Evolutionary conservation across 305 asterid species (phyloP).

Genomic region (Solanum hybrid): DNA sequence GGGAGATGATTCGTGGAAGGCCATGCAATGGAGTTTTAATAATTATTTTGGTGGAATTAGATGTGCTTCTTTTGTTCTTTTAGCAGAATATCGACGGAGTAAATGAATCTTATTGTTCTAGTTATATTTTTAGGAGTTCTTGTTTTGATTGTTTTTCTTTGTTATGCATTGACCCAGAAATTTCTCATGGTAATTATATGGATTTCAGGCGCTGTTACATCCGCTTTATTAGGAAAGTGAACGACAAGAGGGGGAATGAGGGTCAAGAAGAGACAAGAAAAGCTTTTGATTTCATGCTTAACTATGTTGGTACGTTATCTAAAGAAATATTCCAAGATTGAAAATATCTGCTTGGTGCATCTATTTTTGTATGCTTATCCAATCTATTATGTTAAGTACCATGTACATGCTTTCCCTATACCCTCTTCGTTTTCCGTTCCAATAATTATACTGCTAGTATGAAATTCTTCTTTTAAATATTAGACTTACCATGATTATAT

Average conservation of each 20-base stretch:
- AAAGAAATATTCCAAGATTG: background rate
- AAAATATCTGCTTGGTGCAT: background rate
- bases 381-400: background rate
- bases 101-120: background rate
- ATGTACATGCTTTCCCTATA: background rate
- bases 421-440: background rate
- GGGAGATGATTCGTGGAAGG: background rate
- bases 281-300: constrained; percentile 94
- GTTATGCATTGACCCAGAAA: background rate
- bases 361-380: background rate
- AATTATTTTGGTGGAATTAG: background rate
- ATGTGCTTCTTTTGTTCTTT: background rate
- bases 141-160: background rate
- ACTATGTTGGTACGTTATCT: constrained; percentile 52
- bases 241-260: constrained; percentile 78
- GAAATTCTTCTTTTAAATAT: background rate
- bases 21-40: background rate
- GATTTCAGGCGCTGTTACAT: constrained; percentile 86
- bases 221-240: constrained; percentile 73
- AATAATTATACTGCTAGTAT: background rate
- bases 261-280: constrained; percentile 90
- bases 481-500: background rate
- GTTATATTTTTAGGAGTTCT: background rate
- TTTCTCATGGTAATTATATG: background rate
- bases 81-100: background rate